Conservation (phyloP, 2,329 filamentous ascomycete genomes). For the Epichloe elymi region DNA sequence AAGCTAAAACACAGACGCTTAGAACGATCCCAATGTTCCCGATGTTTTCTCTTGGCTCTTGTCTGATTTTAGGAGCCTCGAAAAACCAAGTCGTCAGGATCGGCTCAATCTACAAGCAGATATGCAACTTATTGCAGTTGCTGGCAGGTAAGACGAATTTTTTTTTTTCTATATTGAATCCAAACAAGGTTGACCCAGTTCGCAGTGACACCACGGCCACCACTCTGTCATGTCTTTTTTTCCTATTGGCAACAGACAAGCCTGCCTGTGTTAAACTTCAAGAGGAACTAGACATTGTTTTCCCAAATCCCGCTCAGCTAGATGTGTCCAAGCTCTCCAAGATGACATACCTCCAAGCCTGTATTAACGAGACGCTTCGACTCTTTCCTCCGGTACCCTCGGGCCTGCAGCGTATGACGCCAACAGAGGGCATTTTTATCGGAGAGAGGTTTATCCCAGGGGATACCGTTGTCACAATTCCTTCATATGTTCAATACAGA, state of each 20-base stretch:
- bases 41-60: constrained; percentile 23
- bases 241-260: constrained; percentile 18
- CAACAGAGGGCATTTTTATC: constrained; percentile 22
- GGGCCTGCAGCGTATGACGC: constrained; percentile 22
- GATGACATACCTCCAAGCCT: constrained; percentile 19
- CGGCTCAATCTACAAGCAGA: constrained; percentile 15
- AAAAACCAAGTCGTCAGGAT: constrained; percentile 10
- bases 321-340: constrained; percentile 12
- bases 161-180: not conserved
- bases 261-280: constrained; percentile 18
- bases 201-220: constrained; percentile 24
- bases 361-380: constrained; percentile 27
- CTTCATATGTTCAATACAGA: constrained; percentile 7
- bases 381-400: constrained; percentile 24
- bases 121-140: constrained; percentile 17
- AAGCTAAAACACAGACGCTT: no score
- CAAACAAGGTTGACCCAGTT: not conserved
- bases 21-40: constrained; percentile 9
- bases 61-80: constrained; percentile 12
- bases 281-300: constrained; percentile 18
- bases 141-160: constrained; percentile 15
- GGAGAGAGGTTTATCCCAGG: constrained; percentile 22
- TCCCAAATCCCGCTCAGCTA: constrained; percentile 1
- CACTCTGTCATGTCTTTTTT: constrained; percentile 20
- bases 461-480: constrained; percentile 18